Conservation (phyloP, 2,329 filamentous ascomycete genomes). For the Xylariomycetidae sp. region DNA sequence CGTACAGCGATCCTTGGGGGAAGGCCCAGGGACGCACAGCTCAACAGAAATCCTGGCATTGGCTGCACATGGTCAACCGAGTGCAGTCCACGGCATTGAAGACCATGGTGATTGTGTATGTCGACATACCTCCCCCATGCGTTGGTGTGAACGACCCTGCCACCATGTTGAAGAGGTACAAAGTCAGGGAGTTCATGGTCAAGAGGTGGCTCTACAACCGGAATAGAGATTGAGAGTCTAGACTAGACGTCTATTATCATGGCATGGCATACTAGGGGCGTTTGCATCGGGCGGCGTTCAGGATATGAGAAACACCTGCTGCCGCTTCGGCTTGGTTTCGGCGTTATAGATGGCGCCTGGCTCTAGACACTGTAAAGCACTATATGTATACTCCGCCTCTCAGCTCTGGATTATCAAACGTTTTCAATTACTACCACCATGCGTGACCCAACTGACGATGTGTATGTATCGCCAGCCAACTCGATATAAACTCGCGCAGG, state of each 20-base stretch:
- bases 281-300: slow-evolving; percentile 11
- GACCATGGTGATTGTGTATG: slow-evolving; percentile 82
- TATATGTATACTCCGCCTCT: too few species aligned
- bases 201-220: slow-evolving; percentile 83
- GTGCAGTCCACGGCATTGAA: slow-evolving; percentile 89
- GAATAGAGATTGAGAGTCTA: slow-evolving; percentile 39
- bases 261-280: slow-evolving; percentile 2
- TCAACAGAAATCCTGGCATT: slow-evolving; percentile 62
- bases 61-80: slow-evolving; percentile 84
- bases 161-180: slow-evolving; percentile 62
- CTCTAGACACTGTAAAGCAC: too few species aligned
- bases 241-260: too few species aligned
- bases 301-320: too few species aligned
- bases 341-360: too few species aligned
- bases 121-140: slow-evolving; percentile 75
- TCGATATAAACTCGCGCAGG: too few species aligned
- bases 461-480: too few species aligned
- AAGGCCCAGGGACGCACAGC: slow-evolving; percentile 47
- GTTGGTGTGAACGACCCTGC: slow-evolving; percentile 53
- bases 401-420: too few species aligned
- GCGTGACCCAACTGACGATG: too few species aligned
- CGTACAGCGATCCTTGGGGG: slow-evolving; percentile 76
- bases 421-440: too few species aligned
- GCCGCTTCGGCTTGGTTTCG: too few species aligned
- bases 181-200: slow-evolving; percentile 73